These are phyloP conservation scores for Sequoiadendron giganteum DNA, from an alignment of 75 land plant genomes.

Conservation along the genomic window DNA sequence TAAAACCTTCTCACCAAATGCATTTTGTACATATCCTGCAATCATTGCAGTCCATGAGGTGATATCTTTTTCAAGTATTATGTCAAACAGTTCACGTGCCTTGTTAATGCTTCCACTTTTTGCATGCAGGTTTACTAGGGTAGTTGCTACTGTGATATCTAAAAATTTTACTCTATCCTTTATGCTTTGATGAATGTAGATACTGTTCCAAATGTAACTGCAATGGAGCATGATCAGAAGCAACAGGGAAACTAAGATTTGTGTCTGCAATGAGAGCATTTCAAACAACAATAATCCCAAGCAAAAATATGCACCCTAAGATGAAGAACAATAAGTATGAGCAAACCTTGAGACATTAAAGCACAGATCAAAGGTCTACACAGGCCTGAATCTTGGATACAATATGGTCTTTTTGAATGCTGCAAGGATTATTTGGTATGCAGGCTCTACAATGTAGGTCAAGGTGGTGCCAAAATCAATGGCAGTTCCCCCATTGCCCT, in stretches of 20 bases:
- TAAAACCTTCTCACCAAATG: too few species aligned
- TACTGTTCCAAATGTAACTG: neutral
- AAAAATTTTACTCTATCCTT: too few species aligned
- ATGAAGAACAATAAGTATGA: conserved; percentile 38
- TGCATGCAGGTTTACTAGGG: too few species aligned
- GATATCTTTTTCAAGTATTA: too few species aligned
- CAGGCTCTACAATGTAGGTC: conserved; percentile 43
- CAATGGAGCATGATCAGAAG: neutral
- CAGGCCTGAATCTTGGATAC: conserved; percentile 29
- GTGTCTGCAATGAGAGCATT: neutral
- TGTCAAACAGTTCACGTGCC: too few species aligned
- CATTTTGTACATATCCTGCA: too few species aligned
- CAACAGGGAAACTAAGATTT: neutral
- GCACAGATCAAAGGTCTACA: conserved; percentile 42
- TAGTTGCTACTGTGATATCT: too few species aligned
- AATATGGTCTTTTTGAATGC: conserved; percentile 26
- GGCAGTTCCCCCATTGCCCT: conserved; percentile 67
- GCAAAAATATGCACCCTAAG: neutral
- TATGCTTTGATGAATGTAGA: too few species aligned
- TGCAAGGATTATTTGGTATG: conserved; percentile 32
- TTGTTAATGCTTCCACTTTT: too few species aligned
- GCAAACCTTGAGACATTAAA: conserved; percentile 54
- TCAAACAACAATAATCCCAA: neutral
- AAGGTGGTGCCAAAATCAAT: conserved; percentile 75
- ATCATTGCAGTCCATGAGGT: too few species aligned